Percentiles rank a stretch among this genome's conserved stretches.
These are phyloP conservation scores for Magnusiomyces ingens DNA, from an alignment of 1,139 yeast species.

Conservation along the genomic window DNA sequence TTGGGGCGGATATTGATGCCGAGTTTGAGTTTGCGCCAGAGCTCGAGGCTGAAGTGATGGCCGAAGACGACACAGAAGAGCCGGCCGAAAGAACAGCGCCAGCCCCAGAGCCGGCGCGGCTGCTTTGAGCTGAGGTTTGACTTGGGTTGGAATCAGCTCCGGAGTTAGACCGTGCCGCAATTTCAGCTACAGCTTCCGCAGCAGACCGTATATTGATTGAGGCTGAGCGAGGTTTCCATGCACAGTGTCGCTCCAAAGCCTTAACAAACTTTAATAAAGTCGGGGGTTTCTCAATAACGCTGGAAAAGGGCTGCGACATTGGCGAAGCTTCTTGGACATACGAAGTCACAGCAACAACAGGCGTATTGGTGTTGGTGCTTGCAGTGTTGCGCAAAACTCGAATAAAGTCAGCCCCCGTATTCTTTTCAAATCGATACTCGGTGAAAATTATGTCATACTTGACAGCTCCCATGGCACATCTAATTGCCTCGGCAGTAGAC, in stretches of 20 bases:
- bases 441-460: conserved; percentile 80
- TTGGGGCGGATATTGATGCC: neutral
- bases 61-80: conserved; percentile 3
- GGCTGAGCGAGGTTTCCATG: conserved; percentile 27
- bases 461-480: conserved; percentile 77
- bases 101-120: neutral
- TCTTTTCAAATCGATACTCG: conserved; percentile 60
- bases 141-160: too few species aligned
- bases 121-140: neutral
- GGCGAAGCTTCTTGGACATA: conserved; percentile 55
- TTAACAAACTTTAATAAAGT: conserved; percentile 40
- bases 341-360: conserved; percentile 71
- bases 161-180: neutral
- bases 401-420: conserved; percentile 69
- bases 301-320: conserved; percentile 48
- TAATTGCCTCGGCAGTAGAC: conserved; percentile 75
- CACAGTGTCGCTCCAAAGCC: conserved; percentile 26
- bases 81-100: neutral
- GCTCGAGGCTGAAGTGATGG: neutral
- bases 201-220: neutral
- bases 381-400: conserved; percentile 70
- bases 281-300: conserved; percentile 71
- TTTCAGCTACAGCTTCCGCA: neutral
- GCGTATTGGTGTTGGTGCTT: conserved; percentile 68
- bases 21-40: neutral